Evolutionary conservation across 768 basidiomycete species (phyloP), one percentile per base, ranked within the genome.

Genomic region (Trametopsis cervina): DNA sequence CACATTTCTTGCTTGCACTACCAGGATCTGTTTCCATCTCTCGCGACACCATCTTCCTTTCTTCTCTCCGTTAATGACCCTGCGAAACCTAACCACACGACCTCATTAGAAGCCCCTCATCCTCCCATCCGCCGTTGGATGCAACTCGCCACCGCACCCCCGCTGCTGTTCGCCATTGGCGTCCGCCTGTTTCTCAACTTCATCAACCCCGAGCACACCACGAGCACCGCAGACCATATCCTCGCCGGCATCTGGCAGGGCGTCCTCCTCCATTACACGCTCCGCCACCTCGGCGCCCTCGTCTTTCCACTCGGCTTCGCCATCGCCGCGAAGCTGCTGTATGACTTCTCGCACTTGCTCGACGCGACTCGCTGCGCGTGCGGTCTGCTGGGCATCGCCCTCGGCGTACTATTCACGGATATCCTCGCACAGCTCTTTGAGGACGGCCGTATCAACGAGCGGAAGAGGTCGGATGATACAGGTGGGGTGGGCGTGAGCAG

Each of bases 241-340:
- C 77, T 90, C 48, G 66, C 76, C 43, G 87, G 87, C 43, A 73
- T 82, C 56, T 81, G 83, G 74, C 83, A 88, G 63, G 87, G 87
- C 42, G 78, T 85, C 54, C 82, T 76, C 21, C 69, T 90, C 44
- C 83, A 87, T 57, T 83, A 78, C 58, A 71, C 82, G 46, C 72
- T 77, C 52, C 78, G 68, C 57, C 71, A 76, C 60, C 72, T 73
- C 47, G 71, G 74, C 40, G 69, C 71, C 50, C 66, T 83, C 27
- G 73, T 75, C 29, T 65, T 83, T 57, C 67, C 73, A 42, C 75
- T 84, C 37, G 80, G 71, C 44, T 67, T 80, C 38, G 74, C 69
- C 41, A 77, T 87, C 53, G 70, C 70, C 36, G 74, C 69, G 3
- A 84, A 84, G 60, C 78, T 89, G 54, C 63, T 77, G 45, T 58